Evolutionary conservation across 164 flowering plant species (phyloP), one percentile per base, ranked within the genome.

Genomic region (Liquidambar formosana): DNA sequence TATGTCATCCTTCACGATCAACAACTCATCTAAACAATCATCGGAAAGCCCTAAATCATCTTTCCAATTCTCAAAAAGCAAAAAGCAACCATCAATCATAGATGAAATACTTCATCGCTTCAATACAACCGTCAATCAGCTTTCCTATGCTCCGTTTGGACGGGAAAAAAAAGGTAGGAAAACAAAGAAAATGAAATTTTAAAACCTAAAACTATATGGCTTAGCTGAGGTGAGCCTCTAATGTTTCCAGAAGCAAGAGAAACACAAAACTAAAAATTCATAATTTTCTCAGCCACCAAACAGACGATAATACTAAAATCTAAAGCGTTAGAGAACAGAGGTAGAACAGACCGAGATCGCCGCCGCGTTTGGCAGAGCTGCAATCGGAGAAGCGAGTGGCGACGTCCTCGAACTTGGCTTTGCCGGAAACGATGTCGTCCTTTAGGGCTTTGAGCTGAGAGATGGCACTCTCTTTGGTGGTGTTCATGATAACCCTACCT

Each of bases 311-410:
- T 3, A n/a, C 4, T 46, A 46, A 11, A 46, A 46, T 9, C 18
- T 2, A 27, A 28, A 43, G 21, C 12, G 57, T 4, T 26, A 61
- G 26, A 48, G 46, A 57, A 28, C 8, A 49, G 59, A 28, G 33
- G 43, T 18, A 59, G 26, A 66, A 76, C 83, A 15, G 27, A 95
- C 98, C 98, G 43, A 95, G 92, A 86, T 95, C 97, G 47, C 98
- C 99, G 69, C 98, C 97, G 68, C 99, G 99, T 67, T 95, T 91
- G 68, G 98, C 99, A 19, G 99, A 95, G 87, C 89, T 89, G 74
- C 99, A 95, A 70, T 95, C 96, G 54, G 98, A 91, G 80, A 75
- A 41, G 9, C 84, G 74, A 57, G 90, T 16, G 57, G 98, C 97
- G 60, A 93, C 47, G 19, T 91, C 98, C 47, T 80, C 84, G 75